These are phyloP conservation scores for Coniochaeta sp. DNA, from an alignment of 2,329 filamentous ascomycete species.

Conservation along the genomic window DNA sequence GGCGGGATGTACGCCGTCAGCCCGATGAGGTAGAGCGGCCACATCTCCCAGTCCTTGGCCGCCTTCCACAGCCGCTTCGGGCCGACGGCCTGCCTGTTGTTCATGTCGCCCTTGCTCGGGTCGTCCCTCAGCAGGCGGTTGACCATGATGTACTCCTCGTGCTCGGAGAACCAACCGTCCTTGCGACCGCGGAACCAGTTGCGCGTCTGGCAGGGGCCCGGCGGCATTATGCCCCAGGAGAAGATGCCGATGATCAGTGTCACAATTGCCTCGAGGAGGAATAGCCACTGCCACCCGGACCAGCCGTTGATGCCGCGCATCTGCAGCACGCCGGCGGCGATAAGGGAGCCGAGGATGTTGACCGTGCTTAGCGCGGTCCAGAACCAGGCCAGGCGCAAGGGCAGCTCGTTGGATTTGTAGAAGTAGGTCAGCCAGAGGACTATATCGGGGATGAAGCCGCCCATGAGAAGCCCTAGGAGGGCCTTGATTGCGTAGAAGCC, in stretches of 20 bases:
- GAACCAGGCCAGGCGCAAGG: conserved; percentile 55
- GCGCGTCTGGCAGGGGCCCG: conserved; percentile 40
- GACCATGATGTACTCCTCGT: conserved; percentile 55
- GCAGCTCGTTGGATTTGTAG: conserved; percentile 65
- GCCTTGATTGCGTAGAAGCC: conserved; percentile 22
- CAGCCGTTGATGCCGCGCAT: conserved; percentile 43
- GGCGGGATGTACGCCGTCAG: conserved; percentile 37
- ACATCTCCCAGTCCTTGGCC: conserved; percentile 53
- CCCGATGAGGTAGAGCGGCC: conserved; percentile 48
- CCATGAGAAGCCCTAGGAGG: conserved; percentile 41
- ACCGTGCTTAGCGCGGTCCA: conserved; percentile 59
- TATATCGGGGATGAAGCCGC: conserved; percentile 58
- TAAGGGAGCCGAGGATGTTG: conserved; percentile 43
- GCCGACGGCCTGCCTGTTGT: conserved; percentile 46
- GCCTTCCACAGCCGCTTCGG: conserved; percentile 40
- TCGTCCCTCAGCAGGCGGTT: conserved; percentile 55
- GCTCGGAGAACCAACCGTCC: conserved; percentile 52
- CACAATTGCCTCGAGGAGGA: conserved; percentile 33
- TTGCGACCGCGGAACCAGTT: conserved; percentile 47
- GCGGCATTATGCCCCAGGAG: conserved; percentile 37
- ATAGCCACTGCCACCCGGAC: conserved; percentile 38
- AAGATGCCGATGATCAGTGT: conserved; percentile 35
- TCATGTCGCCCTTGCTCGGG: conserved; percentile 54
- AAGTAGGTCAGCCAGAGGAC: conserved; percentile 68
- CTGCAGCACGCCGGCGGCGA: conserved; percentile 46